Evolutionary conservation across 305 asterid species (phyloP).

Genomic region (Fraxinus albicans): DNA sequence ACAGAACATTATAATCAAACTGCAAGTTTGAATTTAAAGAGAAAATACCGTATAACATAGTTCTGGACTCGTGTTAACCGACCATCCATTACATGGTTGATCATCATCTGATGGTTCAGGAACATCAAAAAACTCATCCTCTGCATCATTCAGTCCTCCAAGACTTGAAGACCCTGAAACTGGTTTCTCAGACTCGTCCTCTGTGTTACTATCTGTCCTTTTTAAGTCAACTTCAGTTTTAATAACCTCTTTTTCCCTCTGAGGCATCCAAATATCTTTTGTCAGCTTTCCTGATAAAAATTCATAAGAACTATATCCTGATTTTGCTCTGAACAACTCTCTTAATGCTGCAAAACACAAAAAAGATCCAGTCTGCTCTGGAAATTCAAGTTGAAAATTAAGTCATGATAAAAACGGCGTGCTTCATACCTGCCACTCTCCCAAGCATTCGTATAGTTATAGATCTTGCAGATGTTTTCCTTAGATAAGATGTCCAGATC

Average conservation of each 20-base stretch:
- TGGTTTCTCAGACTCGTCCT: conserved; percentile 9
- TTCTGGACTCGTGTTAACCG: conserved; percentile 31
- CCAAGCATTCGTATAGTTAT: conserved; percentile 41
- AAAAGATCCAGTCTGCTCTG: neutral
- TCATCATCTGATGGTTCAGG: conserved; percentile 43
- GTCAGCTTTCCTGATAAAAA: conserved; percentile 24
- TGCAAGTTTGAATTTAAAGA: neutral
- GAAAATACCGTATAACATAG: conserved; percentile 25
- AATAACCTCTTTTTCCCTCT: conserved; percentile 25
- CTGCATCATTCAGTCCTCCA: conserved; percentile 34
- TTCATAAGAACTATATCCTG: conserved; percentile 32
- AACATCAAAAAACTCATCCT: conserved; percentile 49
- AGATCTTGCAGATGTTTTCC: conserved; percentile 39
- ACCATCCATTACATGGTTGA: conserved; percentile 26
- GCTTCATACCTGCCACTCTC: conserved; percentile 40
- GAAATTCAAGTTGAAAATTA: neutral
- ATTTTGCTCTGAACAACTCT: conserved; percentile 42
- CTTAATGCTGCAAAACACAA: conserved; percentile 40
- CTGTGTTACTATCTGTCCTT: conserved; percentile 11
- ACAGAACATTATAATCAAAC: neutral
- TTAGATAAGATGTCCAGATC: conserved; percentile 39
- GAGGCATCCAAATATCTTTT: conserved; percentile 29
- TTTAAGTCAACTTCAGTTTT: conserved; percentile 30
- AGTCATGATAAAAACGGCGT: neutral
- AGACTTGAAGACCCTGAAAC: conserved; percentile 37